A percentile compares a stretch with the other conserved stretches of the same genome.
phyloP scores from a whole-genome alignment of 2,329 filamentous ascomycete genomes.

The Elsinoe australis region DNA sequence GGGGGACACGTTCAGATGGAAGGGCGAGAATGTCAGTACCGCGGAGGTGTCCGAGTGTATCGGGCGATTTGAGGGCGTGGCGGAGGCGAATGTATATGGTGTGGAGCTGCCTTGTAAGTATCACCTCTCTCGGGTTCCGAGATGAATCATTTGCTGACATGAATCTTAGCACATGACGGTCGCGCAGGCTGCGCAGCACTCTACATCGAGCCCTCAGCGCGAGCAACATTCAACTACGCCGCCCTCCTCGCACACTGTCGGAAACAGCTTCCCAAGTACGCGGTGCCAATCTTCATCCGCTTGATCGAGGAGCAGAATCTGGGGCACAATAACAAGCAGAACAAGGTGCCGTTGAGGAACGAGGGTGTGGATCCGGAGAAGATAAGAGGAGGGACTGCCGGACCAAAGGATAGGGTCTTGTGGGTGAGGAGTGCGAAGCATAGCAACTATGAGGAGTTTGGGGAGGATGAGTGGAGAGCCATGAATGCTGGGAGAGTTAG shows the following conservation, averaged over 20 bases:
- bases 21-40: constrained; percentile 43
- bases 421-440: constrained; percentile 42
- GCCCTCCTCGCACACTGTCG: constrained; percentile 53
- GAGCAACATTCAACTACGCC: constrained; percentile 49
- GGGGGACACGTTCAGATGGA: constrained; percentile 46
- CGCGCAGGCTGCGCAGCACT: constrained; percentile 52
- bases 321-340: constrained; percentile 71
- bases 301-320: constrained; percentile 43
- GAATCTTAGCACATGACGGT: constrained; percentile 39
- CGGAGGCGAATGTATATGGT: constrained; percentile 44
- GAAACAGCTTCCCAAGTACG: constrained; percentile 60
- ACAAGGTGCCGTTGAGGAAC: constrained; percentile 61
- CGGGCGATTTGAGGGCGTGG: constrained; percentile 38
- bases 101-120: constrained; percentile 36
- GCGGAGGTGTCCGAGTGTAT: constrained; percentile 41
- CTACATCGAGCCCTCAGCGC: constrained; percentile 46
- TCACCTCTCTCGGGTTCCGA: background rate
- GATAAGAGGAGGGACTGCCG: constrained; percentile 39
- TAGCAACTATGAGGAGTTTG: constrained; percentile 52
- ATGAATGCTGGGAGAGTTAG: constrained; percentile 35
- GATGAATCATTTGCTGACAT: no score
- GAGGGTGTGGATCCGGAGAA: constrained; percentile 56
- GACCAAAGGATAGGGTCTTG: constrained; percentile 40
- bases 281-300: constrained; percentile 66
- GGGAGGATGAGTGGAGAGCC: constrained; percentile 50